Percentiles rank a stretch among this genome's conserved stretches.
Conservation (phyloP, 129 eudicot genomes). For the Escallonia rubra region DNA sequence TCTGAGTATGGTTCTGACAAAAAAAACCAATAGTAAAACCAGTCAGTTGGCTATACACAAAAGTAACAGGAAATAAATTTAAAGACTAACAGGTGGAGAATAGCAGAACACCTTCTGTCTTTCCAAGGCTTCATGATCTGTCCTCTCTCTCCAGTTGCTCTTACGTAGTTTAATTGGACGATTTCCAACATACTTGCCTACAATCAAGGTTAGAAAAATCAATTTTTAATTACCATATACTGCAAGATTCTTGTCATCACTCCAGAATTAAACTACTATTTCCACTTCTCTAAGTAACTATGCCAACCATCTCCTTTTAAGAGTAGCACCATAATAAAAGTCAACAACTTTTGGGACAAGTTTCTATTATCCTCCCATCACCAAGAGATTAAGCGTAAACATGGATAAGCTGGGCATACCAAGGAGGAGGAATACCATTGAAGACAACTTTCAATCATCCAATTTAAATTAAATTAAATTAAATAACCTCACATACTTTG, state of each 20-base stretch:
- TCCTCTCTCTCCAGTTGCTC: slow-evolving; percentile 98
- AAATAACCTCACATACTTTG: too few species aligned
- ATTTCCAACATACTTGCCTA: slow-evolving; percentile 96
- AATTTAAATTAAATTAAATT: too few species aligned
- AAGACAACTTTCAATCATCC: too few species aligned
- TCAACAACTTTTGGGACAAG: too few species aligned
- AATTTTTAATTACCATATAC: neutral
- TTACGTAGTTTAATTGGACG: slow-evolving; percentile 91
- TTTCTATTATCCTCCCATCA: too few species aligned
- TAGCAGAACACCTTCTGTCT: slow-evolving; percentile 61
- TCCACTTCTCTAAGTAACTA: neutral
- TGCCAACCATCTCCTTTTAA: too few species aligned
- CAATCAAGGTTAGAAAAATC: neutral
- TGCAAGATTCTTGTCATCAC: neutral
- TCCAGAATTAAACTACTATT: neutral
- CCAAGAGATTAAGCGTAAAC: too few species aligned
- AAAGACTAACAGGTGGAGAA: neutral
- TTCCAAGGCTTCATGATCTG: slow-evolving; percentile 73
- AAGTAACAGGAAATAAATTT: neutral
- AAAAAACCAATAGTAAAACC: neutral
- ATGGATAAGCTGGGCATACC: too few species aligned
- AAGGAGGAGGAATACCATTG: too few species aligned
- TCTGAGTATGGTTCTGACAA: slow-evolving; percentile 63
- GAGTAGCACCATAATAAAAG: too few species aligned
- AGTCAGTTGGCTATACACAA: neutral